Base-by-base conservation (phyloP, 768 basidiomycete species). In the Xerocomus spinulosus region DNA sequence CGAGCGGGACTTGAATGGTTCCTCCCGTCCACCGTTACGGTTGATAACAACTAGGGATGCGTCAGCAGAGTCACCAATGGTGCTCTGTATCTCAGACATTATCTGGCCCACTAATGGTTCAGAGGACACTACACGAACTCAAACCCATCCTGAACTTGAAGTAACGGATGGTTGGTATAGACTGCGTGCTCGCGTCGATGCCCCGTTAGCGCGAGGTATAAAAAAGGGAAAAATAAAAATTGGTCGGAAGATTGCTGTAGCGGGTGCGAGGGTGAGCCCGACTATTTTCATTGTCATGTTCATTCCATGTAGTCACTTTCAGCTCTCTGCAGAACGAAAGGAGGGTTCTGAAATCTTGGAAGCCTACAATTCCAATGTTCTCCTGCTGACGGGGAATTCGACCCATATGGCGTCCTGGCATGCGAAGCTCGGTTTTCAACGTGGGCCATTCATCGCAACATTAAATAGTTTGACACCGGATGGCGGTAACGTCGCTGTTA, bases 101-200 rank as follows among this genome's bases (percentile, higher is more conserved):
- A 67, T 67, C 5, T 85, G 81, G 80, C 68, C 73, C 7, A 61
- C 73, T 26, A 54, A 55, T 17, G 66, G 64, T 3, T 64, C 69
- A 21, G 70, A 74, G 1, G 68, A 75, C 25, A 70, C 70, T 4
- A 42, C 65, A 17, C 56, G 69, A 5, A 57, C 67, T 23, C 70
- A 70, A 20, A 60, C 70, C 3, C 66, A 73, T 55, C 78, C 84
- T 0, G 79, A 83, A 53, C 67, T 99, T 6, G 96, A 97, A 66
- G 70, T 98, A n/a, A 93, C 92, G 1, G 96, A 99, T 61, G 96
- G 96, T 13, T 99, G 96, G 96, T 99, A 99, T 59, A 72, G 83
- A 24, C 72, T 98, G 7, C 80, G 82, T 13, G 88, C 92, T 0
- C 75, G 75, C 38, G 73, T 90, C 12, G 96, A 98, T 65, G 68